Evolutionary conservation across 2,329 filamentous ascomycete species (phyloP), one percentile per base, ranked within the genome.

Genomic region (Phyllosticta capitalensis): DNA sequence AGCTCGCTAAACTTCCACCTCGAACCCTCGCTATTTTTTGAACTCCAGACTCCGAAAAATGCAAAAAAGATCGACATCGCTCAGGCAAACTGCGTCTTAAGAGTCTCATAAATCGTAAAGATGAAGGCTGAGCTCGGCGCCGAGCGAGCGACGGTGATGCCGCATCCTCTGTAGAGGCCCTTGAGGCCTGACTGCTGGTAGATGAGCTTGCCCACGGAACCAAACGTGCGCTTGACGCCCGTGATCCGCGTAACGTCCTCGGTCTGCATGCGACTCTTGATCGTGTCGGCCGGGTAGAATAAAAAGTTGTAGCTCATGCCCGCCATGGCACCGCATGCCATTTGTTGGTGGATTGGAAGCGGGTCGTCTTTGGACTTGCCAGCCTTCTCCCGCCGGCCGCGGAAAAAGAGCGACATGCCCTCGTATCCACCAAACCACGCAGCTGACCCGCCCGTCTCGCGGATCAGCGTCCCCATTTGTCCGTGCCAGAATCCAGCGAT

Each of bases 81-180:
- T 66, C 59, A 78, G 63, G 70, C 72, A 67, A 94, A 81, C 65
- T 84, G 77, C 63, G 79, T 81, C 76, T 91, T 91, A 72, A 99
- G 74, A 14, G 86, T 88, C 74, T 97, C 94, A 71, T 92, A 97
- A 62, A 97, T 85, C 63, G 94, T 92, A 69, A 99, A 99, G 62
- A 99, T 99, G 69, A 97, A 91, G 7, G 94, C 94, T n/a, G 92
- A 96, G 73, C 92, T 96, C 2, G 94, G 94, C 30, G 91, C 92
- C 38, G 91, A 88, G 62, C 94, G 83, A 30, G 86, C 79, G 52
- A 94, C 90, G 0, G 94, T 99, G 65, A 99, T 94, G 30, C 94
- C 94, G 67, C 94, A 99, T 3, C 94, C 94, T 57, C 92, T 85
- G 72, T 99, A 99, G 71, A 97, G 78, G 1, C 91, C 92, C 64